phyloP scores from a whole-genome alignment of 2,329 filamentous ascomycete species.

The Aspergillus fijiensis region DNA sequence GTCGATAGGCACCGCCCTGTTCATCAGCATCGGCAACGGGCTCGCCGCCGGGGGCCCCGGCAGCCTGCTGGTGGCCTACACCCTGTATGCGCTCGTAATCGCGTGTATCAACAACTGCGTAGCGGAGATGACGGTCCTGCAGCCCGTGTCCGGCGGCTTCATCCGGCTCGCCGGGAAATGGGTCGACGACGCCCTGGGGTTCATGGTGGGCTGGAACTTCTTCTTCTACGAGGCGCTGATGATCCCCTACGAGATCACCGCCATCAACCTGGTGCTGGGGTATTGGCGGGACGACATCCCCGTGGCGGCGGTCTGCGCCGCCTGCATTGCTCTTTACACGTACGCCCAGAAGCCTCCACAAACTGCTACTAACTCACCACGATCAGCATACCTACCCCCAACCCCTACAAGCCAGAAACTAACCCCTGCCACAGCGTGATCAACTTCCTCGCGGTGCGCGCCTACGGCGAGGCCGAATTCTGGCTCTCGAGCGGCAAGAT shows the following conservation, averaged over 20 bases:
- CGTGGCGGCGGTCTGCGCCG: slow-evolving; percentile 28
- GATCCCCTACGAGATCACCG: slow-evolving; percentile 37
- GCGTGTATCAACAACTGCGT: slow-evolving; percentile 29
- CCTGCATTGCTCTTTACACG: slow-evolving; percentile 1
- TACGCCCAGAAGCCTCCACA: background rate
- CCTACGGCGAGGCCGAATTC: slow-evolving; percentile 17
- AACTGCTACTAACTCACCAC: too few relatives aligned
- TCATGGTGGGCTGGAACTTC: slow-evolving; percentile 45
- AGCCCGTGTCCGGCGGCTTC: slow-evolving; percentile 37
- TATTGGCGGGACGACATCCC: slow-evolving; percentile 38
- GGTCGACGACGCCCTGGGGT: slow-evolving; percentile 42
- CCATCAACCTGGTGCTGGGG: slow-evolving; percentile 35
- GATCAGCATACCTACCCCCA: too few relatives aligned
- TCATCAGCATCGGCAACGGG: slow-evolving; percentile 32
- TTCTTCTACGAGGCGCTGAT: slow-evolving; percentile 36
- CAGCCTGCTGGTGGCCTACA: slow-evolving; percentile 33
- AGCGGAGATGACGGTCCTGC: slow-evolving; percentile 42
- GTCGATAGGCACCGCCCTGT: slow-evolving; percentile 32
- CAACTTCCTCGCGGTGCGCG: slow-evolving; percentile 14
- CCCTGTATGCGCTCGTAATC: slow-evolving; percentile 19
- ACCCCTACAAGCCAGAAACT: background rate
- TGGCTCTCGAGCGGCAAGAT: slow-evolving; percentile 51
- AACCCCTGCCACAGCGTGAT: background rate
- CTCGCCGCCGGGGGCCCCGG: slow-evolving; percentile 28
- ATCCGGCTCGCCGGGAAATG: slow-evolving; percentile 36